These are phyloP conservation scores for Niveomyces coronatus DNA, from an alignment of 2,329 filamentous ascomycete genomes.

Conservation along the genomic window DNA sequence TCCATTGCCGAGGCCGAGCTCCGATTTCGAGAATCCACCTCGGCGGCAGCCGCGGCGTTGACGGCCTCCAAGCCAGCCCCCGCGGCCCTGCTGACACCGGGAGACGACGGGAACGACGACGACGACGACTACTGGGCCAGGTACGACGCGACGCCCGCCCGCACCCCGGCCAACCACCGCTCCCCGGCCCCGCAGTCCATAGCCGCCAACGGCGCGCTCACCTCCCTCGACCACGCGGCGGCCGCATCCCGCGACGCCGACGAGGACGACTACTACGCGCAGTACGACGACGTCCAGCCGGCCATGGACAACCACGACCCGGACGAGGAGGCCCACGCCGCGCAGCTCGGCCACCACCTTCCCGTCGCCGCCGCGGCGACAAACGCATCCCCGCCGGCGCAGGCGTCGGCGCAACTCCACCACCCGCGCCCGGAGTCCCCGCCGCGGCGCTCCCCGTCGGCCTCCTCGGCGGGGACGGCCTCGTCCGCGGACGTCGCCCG, in stretches of 20 bases:
- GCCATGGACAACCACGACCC: slow-evolving; percentile 74
- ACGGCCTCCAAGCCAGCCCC: slow-evolving; percentile 10
- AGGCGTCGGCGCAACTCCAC: slow-evolving; percentile 22
- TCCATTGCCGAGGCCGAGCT: slow-evolving; percentile 52
- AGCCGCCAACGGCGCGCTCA: slow-evolving; percentile 15
- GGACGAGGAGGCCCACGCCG: slow-evolving; percentile 47
- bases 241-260: slow-evolving; percentile 25
- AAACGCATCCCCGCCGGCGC: not conserved
- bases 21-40: slow-evolving; percentile 30
- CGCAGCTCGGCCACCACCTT: slow-evolving; percentile 16
- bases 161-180: slow-evolving; percentile 50
- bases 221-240: slow-evolving; percentile 16
- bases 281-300: slow-evolving; percentile 69
- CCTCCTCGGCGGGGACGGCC: too few relatives aligned
- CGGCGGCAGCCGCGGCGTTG: slow-evolving; percentile 14
- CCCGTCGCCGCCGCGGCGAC: not conserved
- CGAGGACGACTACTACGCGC: slow-evolving; percentile 65
- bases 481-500: too few relatives aligned
- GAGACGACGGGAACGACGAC: slow-evolving; percentile 50
- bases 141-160: slow-evolving; percentile 61
- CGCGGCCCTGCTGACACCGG: slow-evolving; percentile 2
- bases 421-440: slow-evolving; percentile 52
- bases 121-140: slow-evolving; percentile 74
- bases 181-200: slow-evolving; percentile 47
- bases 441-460: too few relatives aligned